Evolutionary conservation across 1,284 basidiomycete genomes (phyloP).

Genomic region (Calocybe gambosa): DNA sequence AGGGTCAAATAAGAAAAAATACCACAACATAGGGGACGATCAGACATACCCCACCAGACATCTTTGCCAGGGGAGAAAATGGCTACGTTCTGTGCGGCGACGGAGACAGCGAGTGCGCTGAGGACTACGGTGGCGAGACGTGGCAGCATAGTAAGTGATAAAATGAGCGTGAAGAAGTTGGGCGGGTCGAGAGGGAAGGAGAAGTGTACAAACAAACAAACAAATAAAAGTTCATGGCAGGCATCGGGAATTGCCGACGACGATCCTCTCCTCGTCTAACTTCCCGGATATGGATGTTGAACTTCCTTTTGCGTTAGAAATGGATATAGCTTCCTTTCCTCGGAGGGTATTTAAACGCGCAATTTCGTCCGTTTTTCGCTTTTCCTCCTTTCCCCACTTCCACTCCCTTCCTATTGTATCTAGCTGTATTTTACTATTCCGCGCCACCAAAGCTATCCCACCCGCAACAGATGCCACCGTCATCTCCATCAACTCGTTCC

Average conservation of each 20-base stretch:
- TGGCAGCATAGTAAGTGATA: conserved; percentile 12
- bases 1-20: not conserved
- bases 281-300: not conserved
- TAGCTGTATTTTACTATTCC: not conserved
- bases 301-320: not conserved
- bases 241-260: not conserved
- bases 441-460: no score
- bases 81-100: conserved; percentile 21
- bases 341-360: no score
- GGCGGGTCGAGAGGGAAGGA: not conserved
- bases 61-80: conserved; percentile 24
- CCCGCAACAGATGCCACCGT: conserved; percentile 7
- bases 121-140: conserved; percentile 12
- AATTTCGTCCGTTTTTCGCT: conserved; percentile 7
- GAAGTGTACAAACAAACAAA: no score
- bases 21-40: not conserved
- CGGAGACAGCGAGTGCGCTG: conserved; percentile 20
- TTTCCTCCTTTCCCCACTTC: conserved; percentile 6
- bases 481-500: conserved; percentile 6
- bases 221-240: no score
- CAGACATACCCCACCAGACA: conserved; percentile 34
- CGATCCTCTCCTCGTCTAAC: conserved; percentile 3
- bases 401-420: conserved; percentile 8
- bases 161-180: conserved; percentile 10
- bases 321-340: no score